A percentile compares a stretch with the other conserved stretches of the same genome.
phyloP scores from a whole-genome alignment of 257 asterid genomes.

The Solanum medicagineum region DNA sequence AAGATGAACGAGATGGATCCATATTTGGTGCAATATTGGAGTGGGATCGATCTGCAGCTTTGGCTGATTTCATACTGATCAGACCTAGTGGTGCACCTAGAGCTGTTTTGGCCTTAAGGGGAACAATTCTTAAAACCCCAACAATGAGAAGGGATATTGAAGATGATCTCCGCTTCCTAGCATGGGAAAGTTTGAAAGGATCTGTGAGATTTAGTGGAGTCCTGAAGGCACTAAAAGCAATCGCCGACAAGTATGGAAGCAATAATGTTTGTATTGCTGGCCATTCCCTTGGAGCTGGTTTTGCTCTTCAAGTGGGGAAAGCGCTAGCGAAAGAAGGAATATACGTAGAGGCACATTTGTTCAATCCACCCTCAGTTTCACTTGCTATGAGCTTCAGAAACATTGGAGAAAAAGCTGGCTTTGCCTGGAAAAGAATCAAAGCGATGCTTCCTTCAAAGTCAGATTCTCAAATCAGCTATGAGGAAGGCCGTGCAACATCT shows the following conservation, averaged over 20 bases:
- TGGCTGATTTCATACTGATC: conserved; percentile 58
- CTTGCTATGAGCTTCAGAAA: conserved; percentile 65
- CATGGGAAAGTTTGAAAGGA: conserved; percentile 89
- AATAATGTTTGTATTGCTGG: conserved; percentile 70
- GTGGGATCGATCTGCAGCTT: conserved; percentile 93
- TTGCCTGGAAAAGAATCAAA: conserved; percentile 59
- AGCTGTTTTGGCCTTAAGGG: conserved; percentile 74
- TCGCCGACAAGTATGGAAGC: conserved; percentile 62
- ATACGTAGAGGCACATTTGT: conserved; percentile 82
- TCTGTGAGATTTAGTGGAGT: conserved; percentile 66
- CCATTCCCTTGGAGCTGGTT: conserved; percentile 93
- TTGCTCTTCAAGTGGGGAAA: conserved; percentile 94
- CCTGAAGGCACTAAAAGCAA: conserved; percentile 36
- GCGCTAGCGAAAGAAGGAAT: conserved; percentile 88
- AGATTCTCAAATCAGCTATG: conserved; percentile 13
- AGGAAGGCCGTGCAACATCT: conserved; percentile 7
- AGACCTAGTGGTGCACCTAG: conserved; percentile 89
- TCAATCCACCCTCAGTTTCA: conserved; percentile 94
- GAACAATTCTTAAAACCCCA: conserved; percentile 68
- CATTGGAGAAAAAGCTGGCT: conserved; percentile 65
- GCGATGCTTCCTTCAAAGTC: conserved; percentile 42
- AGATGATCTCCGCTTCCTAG: conserved; percentile 85
- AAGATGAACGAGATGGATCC: conserved; percentile 91
- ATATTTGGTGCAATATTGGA: conserved; percentile 83
- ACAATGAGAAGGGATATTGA: conserved; percentile 84